Percentiles rank a stretch among this genome's conserved stretches.
phyloP scores from a whole-genome alignment of 192 early-diverging fungal species.

The Coemansia erecta region DNA sequence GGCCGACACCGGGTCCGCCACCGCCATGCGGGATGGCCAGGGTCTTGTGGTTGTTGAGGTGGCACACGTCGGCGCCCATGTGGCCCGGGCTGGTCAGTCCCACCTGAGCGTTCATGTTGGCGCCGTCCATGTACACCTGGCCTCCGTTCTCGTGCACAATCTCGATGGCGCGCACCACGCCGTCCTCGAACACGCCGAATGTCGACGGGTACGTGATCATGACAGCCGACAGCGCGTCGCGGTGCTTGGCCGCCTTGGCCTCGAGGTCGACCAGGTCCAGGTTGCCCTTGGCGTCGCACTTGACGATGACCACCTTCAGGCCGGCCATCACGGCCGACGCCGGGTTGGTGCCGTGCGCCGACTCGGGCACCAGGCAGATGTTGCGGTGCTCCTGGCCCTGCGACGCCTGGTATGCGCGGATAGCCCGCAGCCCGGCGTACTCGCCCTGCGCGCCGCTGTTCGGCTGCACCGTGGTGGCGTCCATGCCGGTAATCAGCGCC shows the following conservation, averaged over 20 bases:
- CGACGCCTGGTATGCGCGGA: conserved; percentile 88
- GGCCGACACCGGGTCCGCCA: conserved; percentile 97
- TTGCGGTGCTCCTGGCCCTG: conserved; percentile 82
- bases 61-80: conserved; percentile 99
- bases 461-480: conserved; percentile 90
- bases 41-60: conserved; percentile 99
- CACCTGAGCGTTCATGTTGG: conserved; percentile 88
- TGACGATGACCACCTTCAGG: conserved; percentile 88
- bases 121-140: conserved; percentile 99
- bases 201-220: conserved; percentile 99
- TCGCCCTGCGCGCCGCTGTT: conserved; percentile 99
- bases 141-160: conserved; percentile 93
- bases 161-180: conserved; percentile 80
- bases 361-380: conserved; percentile 95
- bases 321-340: conserved; percentile 98
- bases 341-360: conserved; percentile 99
- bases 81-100: conserved; percentile 83
- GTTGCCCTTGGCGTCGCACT: conserved; percentile 90
- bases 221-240: conserved; percentile 82
- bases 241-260: conserved; percentile 85
- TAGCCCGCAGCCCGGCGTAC: conserved; percentile 93
- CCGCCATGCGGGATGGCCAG: conserved; percentile 99
- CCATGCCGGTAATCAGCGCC: conserved; percentile 91
- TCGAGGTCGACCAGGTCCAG: conserved; percentile 88
- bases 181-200: conserved; percentile 96